Percentiles rank a stretch among this genome's conserved stretches.
These are phyloP conservation scores for Nelumbo lutea DNA, from an alignment of 164 flowering plant species.

Conservation along the genomic window DNA sequence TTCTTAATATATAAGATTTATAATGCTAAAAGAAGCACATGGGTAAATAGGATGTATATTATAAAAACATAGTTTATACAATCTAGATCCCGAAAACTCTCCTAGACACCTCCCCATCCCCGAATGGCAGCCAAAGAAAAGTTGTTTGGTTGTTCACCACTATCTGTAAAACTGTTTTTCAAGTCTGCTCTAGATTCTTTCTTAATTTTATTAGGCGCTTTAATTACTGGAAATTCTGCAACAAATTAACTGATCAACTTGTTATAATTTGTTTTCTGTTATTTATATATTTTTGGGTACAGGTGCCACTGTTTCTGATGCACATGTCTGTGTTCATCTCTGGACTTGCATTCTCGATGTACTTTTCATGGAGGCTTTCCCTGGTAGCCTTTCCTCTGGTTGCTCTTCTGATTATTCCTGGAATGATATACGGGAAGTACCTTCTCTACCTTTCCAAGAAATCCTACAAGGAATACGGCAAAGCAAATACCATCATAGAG, in stretches of 20 bases:
- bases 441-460: conserved; percentile 51
- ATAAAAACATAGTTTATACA: no score
- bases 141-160: no score
- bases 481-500: conserved; percentile 68
- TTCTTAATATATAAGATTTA: no score
- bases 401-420: conserved; percentile 67
- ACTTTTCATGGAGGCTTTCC: conserved; percentile 85
- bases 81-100: no score
- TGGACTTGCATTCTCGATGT: conserved; percentile 65
- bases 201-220: no score
- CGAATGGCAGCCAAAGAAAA: no score
- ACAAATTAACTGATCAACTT: not conserved
- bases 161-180: no score
- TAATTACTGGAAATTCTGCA: no score
- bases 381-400: conserved; percentile 68
- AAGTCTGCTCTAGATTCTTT: no score
- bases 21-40: no score
- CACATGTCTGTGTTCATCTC: conserved; percentile 67
- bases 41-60: no score
- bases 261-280: not conserved
- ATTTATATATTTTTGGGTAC: not conserved
- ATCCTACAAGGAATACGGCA: conserved; percentile 50
- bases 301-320: conserved; percentile 82
- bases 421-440: conserved; percentile 74
- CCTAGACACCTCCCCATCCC: no score